Percentiles rank a stretch among this genome's conserved stretches.
phyloP scores from a whole-genome alignment of 805 yeast genomes.

The Saccharomycopsis lassenensis region DNA sequence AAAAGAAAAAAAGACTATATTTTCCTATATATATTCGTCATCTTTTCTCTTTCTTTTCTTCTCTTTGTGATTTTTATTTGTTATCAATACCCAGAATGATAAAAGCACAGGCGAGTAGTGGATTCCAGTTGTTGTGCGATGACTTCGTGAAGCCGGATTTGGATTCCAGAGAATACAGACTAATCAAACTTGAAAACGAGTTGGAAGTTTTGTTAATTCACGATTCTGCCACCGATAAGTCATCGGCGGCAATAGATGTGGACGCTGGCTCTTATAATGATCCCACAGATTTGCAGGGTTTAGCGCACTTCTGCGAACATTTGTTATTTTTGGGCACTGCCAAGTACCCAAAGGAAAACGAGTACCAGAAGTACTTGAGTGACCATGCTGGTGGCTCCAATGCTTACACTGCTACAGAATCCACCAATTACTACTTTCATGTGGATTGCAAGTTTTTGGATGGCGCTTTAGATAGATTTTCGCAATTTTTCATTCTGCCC shows the following conservation, averaged over 20 bases:
- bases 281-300: conserved; percentile 50
- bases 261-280: conserved; percentile 70
- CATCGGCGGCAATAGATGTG: conserved; percentile 74
- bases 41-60: background rate
- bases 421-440: conserved; percentile 87
- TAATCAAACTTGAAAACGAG: conserved; percentile 47
- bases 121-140: background rate
- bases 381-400: conserved; percentile 84
- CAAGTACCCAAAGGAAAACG: conserved; percentile 71
- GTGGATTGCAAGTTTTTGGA: conserved; percentile 62
- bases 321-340: conserved; percentile 71
- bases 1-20: conserved; percentile 1
- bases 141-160: conserved; percentile 31
- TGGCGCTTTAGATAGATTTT: conserved; percentile 86
- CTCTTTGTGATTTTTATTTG: background rate
- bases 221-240: conserved; percentile 59
- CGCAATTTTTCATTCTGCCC: conserved; percentile 86
- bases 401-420: conserved; percentile 83
- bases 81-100: background rate
- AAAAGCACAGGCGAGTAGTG: background rate
- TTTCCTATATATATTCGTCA: background rate
- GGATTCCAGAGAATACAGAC: conserved; percentile 71
- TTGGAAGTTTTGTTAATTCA: conserved; percentile 52
- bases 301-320: conserved; percentile 73
- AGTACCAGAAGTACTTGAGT: conserved; percentile 62